A percentile compares a stretch with the other conserved stretches of the same genome.
Evolutionary conservation across 495 filamentous ascomycete genomes (phyloP).

Genomic region (Penicillium roqueforti): DNA sequence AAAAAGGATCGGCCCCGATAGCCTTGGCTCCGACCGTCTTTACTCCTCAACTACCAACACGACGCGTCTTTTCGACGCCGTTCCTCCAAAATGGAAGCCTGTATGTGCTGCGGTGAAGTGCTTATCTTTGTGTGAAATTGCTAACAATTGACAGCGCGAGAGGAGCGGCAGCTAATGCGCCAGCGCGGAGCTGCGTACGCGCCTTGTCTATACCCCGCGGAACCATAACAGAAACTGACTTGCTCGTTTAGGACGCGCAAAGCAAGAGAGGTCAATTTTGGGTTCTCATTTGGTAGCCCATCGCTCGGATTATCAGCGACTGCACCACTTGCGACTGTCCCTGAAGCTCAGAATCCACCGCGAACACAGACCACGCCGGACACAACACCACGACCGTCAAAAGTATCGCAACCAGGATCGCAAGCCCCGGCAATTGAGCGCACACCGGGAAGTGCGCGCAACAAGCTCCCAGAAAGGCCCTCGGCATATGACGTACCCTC

Average conservation of each 20-base stretch:
- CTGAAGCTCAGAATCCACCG: slow-evolving; percentile 19
- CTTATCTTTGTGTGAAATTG: background rate
- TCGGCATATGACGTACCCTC: slow-evolving; percentile 29
- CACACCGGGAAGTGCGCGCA: slow-evolving; percentile 26
- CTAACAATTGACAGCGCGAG: slow-evolving; percentile 42
- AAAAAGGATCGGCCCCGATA: slow-evolving; percentile 28
- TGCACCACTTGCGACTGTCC: slow-evolving; percentile 15
- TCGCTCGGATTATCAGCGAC: slow-evolving; percentile 8
- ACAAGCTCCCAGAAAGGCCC: slow-evolving; percentile 20
- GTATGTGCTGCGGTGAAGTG: slow-evolving; percentile 25
- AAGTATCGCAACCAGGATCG: slow-evolving; percentile 12
- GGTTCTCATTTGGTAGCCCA: slow-evolving; percentile 44
- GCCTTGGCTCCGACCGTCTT: slow-evolving; percentile 20
- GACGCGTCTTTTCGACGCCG: slow-evolving; percentile 37
- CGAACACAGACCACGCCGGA: slow-evolving; percentile 13
- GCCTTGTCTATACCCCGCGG: slow-evolving; percentile 30
- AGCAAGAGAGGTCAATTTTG: slow-evolving; percentile 47
- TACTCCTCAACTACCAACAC: slow-evolving; percentile 24
- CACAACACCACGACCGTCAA: slow-evolving; percentile 9
- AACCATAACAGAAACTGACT: slow-evolving; percentile 25
- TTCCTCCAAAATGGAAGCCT: slow-evolving; percentile 40
- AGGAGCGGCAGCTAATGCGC: slow-evolving; percentile 55
- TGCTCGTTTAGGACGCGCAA: slow-evolving; percentile 37
- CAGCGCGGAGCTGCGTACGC: slow-evolving; percentile 57
- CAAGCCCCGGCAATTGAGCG: slow-evolving; percentile 6